Conservation (phyloP, 495 filamentous ascomycete species). For the Penicillium coffeae region DNA sequence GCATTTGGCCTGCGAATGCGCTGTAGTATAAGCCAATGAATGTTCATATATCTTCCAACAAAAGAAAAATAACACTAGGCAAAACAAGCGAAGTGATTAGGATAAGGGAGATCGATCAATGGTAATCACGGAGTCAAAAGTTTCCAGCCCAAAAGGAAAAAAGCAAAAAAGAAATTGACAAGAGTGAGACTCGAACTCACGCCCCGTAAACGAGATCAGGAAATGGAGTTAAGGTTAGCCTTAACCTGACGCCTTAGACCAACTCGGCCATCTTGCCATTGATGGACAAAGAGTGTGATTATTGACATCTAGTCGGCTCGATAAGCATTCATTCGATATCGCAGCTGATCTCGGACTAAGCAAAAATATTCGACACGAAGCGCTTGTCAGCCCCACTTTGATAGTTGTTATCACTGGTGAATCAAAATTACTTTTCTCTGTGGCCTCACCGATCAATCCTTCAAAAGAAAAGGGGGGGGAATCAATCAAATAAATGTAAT, state of each 20-base stretch:
- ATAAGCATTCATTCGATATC: no score
- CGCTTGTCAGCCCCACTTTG: no score
- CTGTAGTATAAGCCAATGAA: constrained; percentile 8
- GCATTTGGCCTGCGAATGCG: not conserved
- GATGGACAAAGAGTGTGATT: not conserved
- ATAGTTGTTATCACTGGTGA: no score
- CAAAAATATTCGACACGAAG: no score
- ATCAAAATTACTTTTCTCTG: no score
- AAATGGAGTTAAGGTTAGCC: constrained; percentile 25
- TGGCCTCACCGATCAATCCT: no score
- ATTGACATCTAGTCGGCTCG: not conserved
- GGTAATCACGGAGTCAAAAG: no score
- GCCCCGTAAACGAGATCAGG: constrained; percentile 7
- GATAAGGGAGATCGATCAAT: not conserved
- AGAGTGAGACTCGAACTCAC: constrained; percentile 10
- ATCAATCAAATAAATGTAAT: not conserved
- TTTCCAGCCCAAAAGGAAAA: not conserved
- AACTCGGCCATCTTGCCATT: constrained; percentile 36
- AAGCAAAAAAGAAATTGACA: constrained; percentile 1
- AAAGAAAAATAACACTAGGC: no score
- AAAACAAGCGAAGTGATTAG: not conserved
- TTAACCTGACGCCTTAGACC: constrained; percentile 39
- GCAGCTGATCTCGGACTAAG: no score
- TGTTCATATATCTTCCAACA: not conserved
- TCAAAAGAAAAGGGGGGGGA: not conserved